A percentile compares a stretch with the other conserved stretches of the same genome.
phyloP scores from a whole-genome alignment of 2,329 filamentous ascomycete genomes.

The Neofusicoccum ribis region DNA sequence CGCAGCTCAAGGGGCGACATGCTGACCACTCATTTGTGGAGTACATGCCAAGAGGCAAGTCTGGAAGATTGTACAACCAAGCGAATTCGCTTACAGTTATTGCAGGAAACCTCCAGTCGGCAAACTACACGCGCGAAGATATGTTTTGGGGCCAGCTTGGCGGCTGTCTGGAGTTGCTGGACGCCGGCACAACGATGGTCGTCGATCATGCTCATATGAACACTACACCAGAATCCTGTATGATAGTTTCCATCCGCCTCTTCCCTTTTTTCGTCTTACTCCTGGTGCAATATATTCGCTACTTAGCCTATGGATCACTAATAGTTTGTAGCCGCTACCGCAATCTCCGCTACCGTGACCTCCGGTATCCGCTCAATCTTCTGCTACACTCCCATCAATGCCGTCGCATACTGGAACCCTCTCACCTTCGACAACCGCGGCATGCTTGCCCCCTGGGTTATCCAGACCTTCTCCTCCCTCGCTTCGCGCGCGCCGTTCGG shows the following conservation, averaged over 20 bases:
- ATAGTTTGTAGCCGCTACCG: slow-evolving; percentile 26
- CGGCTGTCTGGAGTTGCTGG: slow-evolving; percentile 53
- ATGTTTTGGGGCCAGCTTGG: slow-evolving; percentile 30
- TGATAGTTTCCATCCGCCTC: slow-evolving; percentile 26
- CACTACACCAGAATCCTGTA: slow-evolving; percentile 30
- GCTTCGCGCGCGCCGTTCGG: slow-evolving; percentile 21
- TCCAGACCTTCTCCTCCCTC: slow-evolving; percentile 40
- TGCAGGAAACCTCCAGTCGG: slow-evolving; percentile 40
- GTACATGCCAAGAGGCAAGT: slow-evolving; percentile 42
- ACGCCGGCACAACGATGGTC: slow-evolving; percentile 55
- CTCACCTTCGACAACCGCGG: slow-evolving; percentile 45
- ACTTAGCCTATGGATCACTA: too few species aligned
- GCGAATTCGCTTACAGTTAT: background rate
- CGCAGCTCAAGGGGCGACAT: slow-evolving; percentile 54
- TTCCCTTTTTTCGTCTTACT: background rate
- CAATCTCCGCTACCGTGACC: slow-evolving; percentile 41
- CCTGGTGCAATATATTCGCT: too few species aligned
- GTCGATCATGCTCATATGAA: slow-evolving; percentile 53
- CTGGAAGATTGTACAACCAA: background rate
- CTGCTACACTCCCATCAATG: slow-evolving; percentile 21
- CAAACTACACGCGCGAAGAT: slow-evolving; percentile 22
- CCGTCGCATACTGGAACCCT: slow-evolving; percentile 34
- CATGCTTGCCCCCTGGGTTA: slow-evolving; percentile 48
- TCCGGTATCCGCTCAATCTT: slow-evolving; percentile 19
- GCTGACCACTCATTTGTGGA: slow-evolving; percentile 52